A percentile compares a stretch with the other conserved stretches of the same genome.
Evolutionary conservation across 2,329 filamentous ascomycete genomes (phyloP).

Genomic region (Colletotrichum sidae): DNA sequence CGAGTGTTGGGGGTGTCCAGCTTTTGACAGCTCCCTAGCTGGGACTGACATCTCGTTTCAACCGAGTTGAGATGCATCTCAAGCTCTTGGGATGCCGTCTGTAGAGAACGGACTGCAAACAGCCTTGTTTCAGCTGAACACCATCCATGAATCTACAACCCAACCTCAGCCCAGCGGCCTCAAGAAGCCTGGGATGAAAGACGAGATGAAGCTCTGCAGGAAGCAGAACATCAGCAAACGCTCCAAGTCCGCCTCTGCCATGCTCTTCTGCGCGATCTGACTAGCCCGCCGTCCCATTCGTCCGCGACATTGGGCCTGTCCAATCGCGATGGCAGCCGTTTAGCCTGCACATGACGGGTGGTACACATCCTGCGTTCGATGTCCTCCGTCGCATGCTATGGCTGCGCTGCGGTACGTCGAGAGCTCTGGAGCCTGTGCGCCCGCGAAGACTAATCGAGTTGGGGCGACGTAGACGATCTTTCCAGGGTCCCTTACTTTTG

Average conservation of each 20-base stretch:
- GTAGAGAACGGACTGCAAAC: no score
- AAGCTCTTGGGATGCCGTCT: no score
- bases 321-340: constrained; percentile 24
- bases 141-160: no score
- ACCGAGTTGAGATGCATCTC: no score
- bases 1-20: no score
- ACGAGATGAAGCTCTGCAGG: constrained; percentile 10
- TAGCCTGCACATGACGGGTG: constrained; percentile 13
- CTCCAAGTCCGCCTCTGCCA: not conserved
- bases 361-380: constrained; percentile 3
- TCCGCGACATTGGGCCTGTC: not conserved
- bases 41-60: no score
- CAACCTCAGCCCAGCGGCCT: no score
- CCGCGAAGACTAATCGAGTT: constrained; percentile 18
- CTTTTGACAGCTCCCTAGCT: no score
- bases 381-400: no score
- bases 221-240: constrained; percentile 9
- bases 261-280: constrained; percentile 1
- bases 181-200: not conserved
- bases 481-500: constrained; percentile 17
- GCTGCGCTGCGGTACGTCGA: not conserved
- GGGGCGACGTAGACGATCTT: constrained; percentile 4
- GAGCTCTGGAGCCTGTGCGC: constrained; percentile 15
- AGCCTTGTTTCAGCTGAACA: no score
- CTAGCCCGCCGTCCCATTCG: constrained; percentile 10